Conservation (phyloP, 306 rosid genomes). For the Sicyos edulis region DNA sequence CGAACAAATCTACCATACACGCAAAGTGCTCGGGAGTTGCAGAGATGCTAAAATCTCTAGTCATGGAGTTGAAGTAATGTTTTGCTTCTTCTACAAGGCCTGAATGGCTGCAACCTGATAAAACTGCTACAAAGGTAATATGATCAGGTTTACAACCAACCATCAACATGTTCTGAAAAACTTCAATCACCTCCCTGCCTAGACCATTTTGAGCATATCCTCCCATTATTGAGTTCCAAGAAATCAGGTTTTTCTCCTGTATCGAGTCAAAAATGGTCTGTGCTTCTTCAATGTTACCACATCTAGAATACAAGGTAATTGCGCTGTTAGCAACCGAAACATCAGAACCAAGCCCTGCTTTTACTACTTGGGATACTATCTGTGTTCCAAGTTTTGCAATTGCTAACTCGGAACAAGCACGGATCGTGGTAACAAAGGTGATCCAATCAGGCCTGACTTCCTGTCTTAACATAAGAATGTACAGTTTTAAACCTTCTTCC, state of each 20-base stretch:
- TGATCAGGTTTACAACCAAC: constrained; percentile 43
- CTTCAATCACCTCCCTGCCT: constrained; percentile 46
- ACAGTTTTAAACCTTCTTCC: constrained; percentile 53
- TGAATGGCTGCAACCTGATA: constrained; percentile 61
- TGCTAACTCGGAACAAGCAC: constrained; percentile 58
- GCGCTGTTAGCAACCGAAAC: constrained; percentile 51
- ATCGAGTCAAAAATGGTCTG: constrained; percentile 35
- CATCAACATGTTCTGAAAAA: constrained; percentile 45
- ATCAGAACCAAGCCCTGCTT: constrained; percentile 37
- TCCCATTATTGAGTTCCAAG: constrained; percentile 60
- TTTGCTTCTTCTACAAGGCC: constrained; percentile 51
- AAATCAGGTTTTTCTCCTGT: constrained; percentile 36
- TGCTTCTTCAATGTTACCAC: constrained; percentile 51
- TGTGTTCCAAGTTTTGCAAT: constrained; percentile 47
- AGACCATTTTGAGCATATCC: constrained; percentile 59
- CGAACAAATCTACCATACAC: constrained; percentile 57
- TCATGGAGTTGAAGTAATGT: constrained; percentile 44
- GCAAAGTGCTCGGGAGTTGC: constrained; percentile 48
- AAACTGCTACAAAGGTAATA: constrained; percentile 44
- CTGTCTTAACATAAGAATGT: constrained; percentile 36
- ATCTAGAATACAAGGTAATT: constrained; percentile 54
- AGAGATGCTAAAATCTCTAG: constrained; percentile 40
- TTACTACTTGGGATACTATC: constrained; percentile 34
- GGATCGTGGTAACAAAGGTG: constrained; percentile 43
- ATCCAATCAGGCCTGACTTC: constrained; percentile 45